These are phyloP conservation scores for Articulospora tetracladia DNA, from an alignment of 495 filamentous ascomycete species.

Conservation along the genomic window DNA sequence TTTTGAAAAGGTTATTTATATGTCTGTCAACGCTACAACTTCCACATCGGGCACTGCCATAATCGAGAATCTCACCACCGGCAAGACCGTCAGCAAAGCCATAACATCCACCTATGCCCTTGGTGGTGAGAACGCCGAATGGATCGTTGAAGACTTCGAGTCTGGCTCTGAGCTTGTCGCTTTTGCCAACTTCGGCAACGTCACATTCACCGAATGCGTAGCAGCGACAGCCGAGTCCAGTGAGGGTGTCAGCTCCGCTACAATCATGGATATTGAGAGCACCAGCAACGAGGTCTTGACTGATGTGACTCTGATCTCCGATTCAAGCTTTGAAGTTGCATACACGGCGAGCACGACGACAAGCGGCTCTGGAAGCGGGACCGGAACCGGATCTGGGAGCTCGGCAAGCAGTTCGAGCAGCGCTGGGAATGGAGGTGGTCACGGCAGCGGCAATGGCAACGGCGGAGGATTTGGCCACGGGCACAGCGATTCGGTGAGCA, in stretches of 20 bases:
- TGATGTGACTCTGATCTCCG: background rate
- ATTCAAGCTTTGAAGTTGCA: slow-evolving; percentile 3
- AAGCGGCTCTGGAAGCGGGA: background rate
- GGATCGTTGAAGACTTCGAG: slow-evolving; percentile 24
- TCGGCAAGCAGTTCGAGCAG: background rate
- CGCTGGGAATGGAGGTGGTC: background rate
- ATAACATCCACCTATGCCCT: slow-evolving; percentile 34
- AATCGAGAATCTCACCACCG: slow-evolving; percentile 52
- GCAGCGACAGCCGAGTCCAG: background rate
- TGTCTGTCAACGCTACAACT: slow-evolving; percentile 43
- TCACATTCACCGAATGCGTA: slow-evolving; percentile 10
- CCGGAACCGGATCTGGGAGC: background rate
- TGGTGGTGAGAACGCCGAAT: slow-evolving; percentile 39
- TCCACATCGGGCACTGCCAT: slow-evolving; percentile 47
- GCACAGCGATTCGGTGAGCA: background rate
- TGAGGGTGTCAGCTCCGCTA: slow-evolving; percentile 1
- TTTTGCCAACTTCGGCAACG: slow-evolving; percentile 20
- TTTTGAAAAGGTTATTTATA: slow-evolving; percentile 16
- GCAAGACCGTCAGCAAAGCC: slow-evolving; percentile 46
- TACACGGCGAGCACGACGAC: background rate
- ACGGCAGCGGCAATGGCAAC: background rate
- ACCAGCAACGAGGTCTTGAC: slow-evolving; percentile 6
- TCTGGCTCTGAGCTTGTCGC: slow-evolving; percentile 8
- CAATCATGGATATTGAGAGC: slow-evolving; percentile 9
- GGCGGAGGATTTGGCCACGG: background rate